phyloP scores from a whole-genome alignment of 2,329 filamentous ascomycete genomes.

The Purpureocillium lavendulum region DNA sequence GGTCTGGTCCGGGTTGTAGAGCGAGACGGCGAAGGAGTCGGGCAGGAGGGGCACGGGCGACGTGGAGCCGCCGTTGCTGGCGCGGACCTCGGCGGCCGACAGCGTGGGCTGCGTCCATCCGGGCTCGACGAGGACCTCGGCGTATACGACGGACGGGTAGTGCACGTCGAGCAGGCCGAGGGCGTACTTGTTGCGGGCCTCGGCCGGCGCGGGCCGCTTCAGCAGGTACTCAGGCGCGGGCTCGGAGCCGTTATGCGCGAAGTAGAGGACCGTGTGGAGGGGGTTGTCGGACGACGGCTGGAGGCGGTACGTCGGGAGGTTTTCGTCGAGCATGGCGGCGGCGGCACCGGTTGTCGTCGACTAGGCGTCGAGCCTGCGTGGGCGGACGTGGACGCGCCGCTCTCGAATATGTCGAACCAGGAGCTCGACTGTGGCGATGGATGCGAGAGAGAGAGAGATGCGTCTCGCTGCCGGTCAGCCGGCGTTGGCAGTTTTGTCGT shows the following conservation, averaged over 20 bases:
- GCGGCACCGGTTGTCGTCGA: too few species aligned
- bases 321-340: conserved; percentile 75
- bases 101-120: conserved; percentile 79
- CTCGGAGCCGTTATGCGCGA: conserved; percentile 68
- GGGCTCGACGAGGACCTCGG: conserved; percentile 75
- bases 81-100: conserved; percentile 71
- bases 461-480: too few species aligned
- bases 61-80: conserved; percentile 59
- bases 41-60: conserved; percentile 65
- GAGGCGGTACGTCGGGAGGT: conserved; percentile 67
- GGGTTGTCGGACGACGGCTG: conserved; percentile 43
- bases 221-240: conserved; percentile 74
- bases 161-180: conserved; percentile 77
- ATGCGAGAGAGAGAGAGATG: too few species aligned
- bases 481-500: too few species aligned
- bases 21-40: conserved; percentile 70
- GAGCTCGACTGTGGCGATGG: too few species aligned
- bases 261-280: conserved; percentile 48
- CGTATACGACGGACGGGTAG: conserved; percentile 74
- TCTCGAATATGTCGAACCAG: too few species aligned
- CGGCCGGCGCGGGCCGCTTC: conserved; percentile 59
- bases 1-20: conserved; percentile 90
- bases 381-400: too few species aligned
- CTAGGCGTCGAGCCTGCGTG: too few species aligned
- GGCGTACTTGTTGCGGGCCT: conserved; percentile 76